These are phyloP conservation scores for Syncephalis plumigaleata DNA, from an alignment of 371 early-diverging fungal genomes.

Conservation along the genomic window DNA sequence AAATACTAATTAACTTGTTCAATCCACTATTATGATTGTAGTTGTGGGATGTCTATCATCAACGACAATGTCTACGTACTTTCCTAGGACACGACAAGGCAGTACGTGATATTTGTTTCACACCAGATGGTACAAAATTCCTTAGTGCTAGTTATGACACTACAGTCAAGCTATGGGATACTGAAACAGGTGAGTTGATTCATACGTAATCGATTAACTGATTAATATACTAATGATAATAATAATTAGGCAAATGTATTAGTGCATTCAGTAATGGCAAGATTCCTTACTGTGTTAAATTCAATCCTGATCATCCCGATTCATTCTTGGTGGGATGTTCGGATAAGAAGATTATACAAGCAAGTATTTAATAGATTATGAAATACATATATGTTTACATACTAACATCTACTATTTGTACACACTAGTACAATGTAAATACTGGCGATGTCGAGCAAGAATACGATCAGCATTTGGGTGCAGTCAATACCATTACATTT, in stretches of 20 bases:
- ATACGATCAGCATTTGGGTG: constrained; percentile 92
- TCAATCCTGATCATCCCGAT: constrained; percentile 79
- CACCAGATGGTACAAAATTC: constrained; percentile 67
- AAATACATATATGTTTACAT: too few relatives aligned
- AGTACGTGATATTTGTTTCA: constrained; percentile 84
- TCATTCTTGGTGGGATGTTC: constrained; percentile 80
- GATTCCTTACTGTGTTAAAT: constrained; percentile 75
- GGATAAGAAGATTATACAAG: constrained; percentile 79
- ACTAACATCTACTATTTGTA: constrained; percentile 1
- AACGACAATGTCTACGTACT: constrained; percentile 65
- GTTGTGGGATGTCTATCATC: constrained; percentile 89
- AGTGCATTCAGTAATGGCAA: constrained; percentile 55
- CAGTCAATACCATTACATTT: constrained; percentile 92
- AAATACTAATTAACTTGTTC: neutral
- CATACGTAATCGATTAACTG: too few relatives aligned
- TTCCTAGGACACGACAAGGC: constrained; percentile 84
- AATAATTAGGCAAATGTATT: constrained; percentile 50
- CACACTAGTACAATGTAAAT: constrained; percentile 53
- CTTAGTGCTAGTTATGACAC: constrained; percentile 82
- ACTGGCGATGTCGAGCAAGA: constrained; percentile 77
- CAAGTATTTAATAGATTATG: neutral
- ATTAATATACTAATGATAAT: neutral
- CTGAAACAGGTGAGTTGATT: constrained; percentile 74
- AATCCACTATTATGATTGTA: constrained; percentile 5
- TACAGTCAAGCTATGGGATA: constrained; percentile 91